Base-by-base conservation (phyloP, 1,139 yeast species). In the Kurtzmaniella quercitrusa region DNA sequence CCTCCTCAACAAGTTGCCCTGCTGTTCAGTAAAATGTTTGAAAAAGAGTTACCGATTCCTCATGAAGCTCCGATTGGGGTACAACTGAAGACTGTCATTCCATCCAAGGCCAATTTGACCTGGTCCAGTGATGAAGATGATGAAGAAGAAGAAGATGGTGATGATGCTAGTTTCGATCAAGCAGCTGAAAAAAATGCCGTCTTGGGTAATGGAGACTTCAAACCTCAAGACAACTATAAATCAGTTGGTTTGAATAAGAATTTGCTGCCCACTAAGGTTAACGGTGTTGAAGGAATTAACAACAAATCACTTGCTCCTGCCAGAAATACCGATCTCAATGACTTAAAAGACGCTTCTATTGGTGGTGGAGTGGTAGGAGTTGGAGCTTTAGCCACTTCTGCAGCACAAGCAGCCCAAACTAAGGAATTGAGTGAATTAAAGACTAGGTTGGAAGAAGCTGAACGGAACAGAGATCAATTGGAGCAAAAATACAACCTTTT, bases 121-220 rank as follows among this genome's bases (percentile, higher is more conserved):
- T 88, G 95, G 91, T 83, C 91, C 5, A 82, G 87, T 47, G 94
- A 84, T 49, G 94, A 85, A 51, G 91, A 83, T 45, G 82, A 75
- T 0, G n/a, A n/a, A 21, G 23, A 21, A 21, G 73, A 62, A 3
- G 60, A 54, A 17, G 62, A 58, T 29, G 56, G 48, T 7, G 54
- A 50, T n/a, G 50, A 52, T 27, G 10, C 31, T 27, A 27, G 14
- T 12, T 27, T 27, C 5, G n/a, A 27, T 12, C 12, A 27, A 27
- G 3, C 12, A 6, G 31, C 31, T 10, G 14, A 27, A 27, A 10
- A 12, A n/a, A 4, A 11, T 33, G 18, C 12, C 14, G 31, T 5
- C 10, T n/a, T n/a, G 12, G 12, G 14, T 12, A 27, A 27, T 27
- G 31, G 31, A 4, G 31, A 27, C 14, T 10, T 11, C 31, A 21